These are phyloP conservation scores for Dinochytrium kinnereticum DNA, from an alignment of 371 early-diverging fungal genomes.

Conservation along the genomic window DNA sequence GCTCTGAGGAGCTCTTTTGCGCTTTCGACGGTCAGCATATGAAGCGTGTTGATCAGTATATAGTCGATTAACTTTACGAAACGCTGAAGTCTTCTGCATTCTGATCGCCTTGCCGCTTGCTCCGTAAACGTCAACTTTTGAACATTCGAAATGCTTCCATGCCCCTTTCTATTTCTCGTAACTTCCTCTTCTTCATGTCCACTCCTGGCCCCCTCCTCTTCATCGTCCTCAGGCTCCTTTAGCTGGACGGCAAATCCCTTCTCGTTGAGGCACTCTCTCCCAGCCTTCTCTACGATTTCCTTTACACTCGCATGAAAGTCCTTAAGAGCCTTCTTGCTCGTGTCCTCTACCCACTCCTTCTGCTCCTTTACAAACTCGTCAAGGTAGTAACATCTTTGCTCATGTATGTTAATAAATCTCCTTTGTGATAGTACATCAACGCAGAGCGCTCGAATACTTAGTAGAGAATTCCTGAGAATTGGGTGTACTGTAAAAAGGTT, in stretches of 20 bases:
- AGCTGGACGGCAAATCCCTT: constrained; percentile 42
- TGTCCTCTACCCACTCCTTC: constrained; percentile 30
- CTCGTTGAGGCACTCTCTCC: constrained; percentile 33
- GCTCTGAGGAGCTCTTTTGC: constrained; percentile 39
- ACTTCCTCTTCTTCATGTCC: too few relatives aligned
- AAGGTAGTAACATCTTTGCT: constrained; percentile 37
- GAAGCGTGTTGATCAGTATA: constrained; percentile 45
- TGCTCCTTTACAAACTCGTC: constrained; percentile 45
- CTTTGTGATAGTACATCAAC: constrained; percentile 30
- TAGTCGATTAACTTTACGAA: constrained; percentile 56
- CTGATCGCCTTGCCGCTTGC: constrained; percentile 53
- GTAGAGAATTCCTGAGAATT: constrained; percentile 31
- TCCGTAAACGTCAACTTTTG: constrained; percentile 48
- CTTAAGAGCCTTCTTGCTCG: constrained; percentile 27
- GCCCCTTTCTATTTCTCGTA: neutral
- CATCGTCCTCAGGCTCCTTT: constrained; percentile 12
- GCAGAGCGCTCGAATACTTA: constrained; percentile 33
- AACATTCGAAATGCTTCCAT: neutral
- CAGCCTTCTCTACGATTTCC: constrained; percentile 44
- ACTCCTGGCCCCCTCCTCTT: too few relatives aligned
- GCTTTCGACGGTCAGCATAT: constrained; percentile 43
- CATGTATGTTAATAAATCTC: constrained; percentile 36
- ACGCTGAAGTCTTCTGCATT: constrained; percentile 46
- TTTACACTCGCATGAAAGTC: constrained; percentile 31
- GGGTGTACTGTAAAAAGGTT: constrained; percentile 47